These are phyloP conservation scores for Metarhizium brunneum DNA, from an alignment of 2,329 filamentous ascomycete genomes.

Conservation along the genomic window DNA sequence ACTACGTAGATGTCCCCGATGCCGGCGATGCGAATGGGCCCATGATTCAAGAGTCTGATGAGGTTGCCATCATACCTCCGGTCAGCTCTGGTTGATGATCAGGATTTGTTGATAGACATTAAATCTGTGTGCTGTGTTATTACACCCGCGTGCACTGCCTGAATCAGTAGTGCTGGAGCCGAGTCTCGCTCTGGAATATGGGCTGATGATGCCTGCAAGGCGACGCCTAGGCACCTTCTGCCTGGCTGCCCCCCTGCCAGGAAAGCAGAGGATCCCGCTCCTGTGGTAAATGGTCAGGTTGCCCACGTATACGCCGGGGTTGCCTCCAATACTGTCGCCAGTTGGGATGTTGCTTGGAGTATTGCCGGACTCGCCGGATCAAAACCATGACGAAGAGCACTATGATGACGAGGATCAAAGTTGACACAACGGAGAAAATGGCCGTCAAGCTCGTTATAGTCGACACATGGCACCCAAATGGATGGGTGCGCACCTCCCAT, in stretches of 20 bases:
- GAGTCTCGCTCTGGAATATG: background rate
- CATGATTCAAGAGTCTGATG: slow-evolving; percentile 62
- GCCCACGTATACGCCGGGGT: slow-evolving; percentile 5
- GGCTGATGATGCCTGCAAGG: background rate
- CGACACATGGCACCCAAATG: slow-evolving; percentile 27
- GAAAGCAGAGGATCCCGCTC: slow-evolving; percentile 17
- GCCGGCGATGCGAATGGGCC: slow-evolving; percentile 28
- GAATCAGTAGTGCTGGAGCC: background rate
- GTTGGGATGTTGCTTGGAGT: slow-evolving; percentile 12
- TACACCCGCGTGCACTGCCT: background rate
- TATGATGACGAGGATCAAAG: slow-evolving; percentile 17
- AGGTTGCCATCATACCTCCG: slow-evolving; percentile 80
- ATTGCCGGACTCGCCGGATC: slow-evolving; percentile 13
- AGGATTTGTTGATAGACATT: background rate
- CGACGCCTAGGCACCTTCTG: background rate
- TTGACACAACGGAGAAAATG: slow-evolving; percentile 18
- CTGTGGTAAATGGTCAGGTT: background rate
- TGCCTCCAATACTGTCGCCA: slow-evolving; percentile 12
- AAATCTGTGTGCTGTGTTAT: slow-evolving; percentile 1
- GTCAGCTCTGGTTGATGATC: slow-evolving; percentile 67
- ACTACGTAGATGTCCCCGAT: slow-evolving; percentile 64
- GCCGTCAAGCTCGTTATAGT: slow-evolving; percentile 23
- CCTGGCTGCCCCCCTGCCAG: background rate
- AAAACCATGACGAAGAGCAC: slow-evolving; percentile 8
- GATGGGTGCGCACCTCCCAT: slow-evolving; percentile 27